These are phyloP conservation scores for Penicillium robsamsonii DNA, from an alignment of 495 filamentous ascomycete species.

Conservation along the genomic window DNA sequence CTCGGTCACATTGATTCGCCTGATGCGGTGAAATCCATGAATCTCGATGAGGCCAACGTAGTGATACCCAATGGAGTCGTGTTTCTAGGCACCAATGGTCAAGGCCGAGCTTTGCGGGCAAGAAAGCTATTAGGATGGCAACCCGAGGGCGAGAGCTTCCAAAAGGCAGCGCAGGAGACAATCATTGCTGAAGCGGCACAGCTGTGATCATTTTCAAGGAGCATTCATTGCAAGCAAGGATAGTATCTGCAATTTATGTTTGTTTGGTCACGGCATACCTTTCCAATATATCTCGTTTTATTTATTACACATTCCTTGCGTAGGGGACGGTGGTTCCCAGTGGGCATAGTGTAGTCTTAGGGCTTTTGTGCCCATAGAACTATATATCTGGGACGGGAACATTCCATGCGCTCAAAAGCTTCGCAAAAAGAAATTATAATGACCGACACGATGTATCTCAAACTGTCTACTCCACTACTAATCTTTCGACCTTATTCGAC, in stretches of 20 bases:
- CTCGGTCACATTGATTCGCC: slow-evolving; percentile 7
- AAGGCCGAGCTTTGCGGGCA: slow-evolving; percentile 5
- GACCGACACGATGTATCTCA: not conserved
- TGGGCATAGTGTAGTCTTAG: not conserved
- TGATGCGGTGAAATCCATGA: slow-evolving; percentile 5
- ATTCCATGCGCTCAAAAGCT: not conserved
- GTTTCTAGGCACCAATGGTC: slow-evolving; percentile 7
- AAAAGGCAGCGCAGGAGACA: not conserved
- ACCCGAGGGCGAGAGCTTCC: not conserved
- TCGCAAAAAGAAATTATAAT: not conserved
- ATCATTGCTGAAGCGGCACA: slow-evolving; percentile 4
- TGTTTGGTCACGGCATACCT: not conserved
- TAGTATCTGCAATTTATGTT: not conserved
- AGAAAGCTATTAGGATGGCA: slow-evolving; percentile 5
- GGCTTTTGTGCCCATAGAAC: not conserved
- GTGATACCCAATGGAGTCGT: slow-evolving; percentile 4
- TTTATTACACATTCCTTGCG: not conserved
- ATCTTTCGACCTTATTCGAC: not conserved
- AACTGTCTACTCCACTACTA: not conserved
- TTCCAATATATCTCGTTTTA: not conserved
- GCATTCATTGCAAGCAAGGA: not conserved
- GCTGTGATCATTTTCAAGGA: not conserved
- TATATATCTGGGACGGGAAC: not conserved
- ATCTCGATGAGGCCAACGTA: slow-evolving; percentile 4
- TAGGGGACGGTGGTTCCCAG: not conserved